Base-by-base conservation (phyloP, 2,329 filamentous ascomycete species). In the Cladosporium colombiae region DNA sequence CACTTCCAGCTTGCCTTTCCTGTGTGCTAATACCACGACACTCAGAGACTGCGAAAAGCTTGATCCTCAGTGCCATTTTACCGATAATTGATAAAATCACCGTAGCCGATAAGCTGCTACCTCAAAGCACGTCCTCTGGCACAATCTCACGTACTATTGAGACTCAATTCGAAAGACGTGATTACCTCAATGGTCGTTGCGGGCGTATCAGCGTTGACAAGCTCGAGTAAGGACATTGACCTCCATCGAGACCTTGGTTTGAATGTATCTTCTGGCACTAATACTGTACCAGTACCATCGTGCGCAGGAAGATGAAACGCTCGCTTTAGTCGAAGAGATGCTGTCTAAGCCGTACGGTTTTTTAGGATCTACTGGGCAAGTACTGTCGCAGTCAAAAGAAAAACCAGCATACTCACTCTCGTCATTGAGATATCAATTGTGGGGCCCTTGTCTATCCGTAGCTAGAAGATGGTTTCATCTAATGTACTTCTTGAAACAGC, bases 201-300 rank as follows among this genome's bases (percentile, higher is more conserved):
- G 40, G n/a, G n/a, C 40, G n/a, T 46, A 46, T 21, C 40, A 13
- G n/a, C n/a, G n/a, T n/a, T 13, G n/a, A 46, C 40, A 21, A 7
- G 6, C 10, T 46, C 8, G n/a, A 5, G 2, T 3, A 21, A 29
- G n/a, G 8, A 1, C 1, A 2, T 21, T 46, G 5, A 1, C 1
- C 3, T 2, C 40, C n/a, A 13, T 13, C n/a, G 40, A 46, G 40
- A 46, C 27, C 27, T 29, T 29, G 27, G 6, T 29, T 29, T 29
- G 27, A 29, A 29, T 29, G 18, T 21, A 44, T 18, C 18, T 8
- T 44, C 40, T 8, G n/a, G 18, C 6, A 18, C 40, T 29, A 5
- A 4, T 29, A 29, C 27, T 29, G n/a, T 3, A 23, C 40, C 13
- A 5, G n/a, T 23, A 46, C n/a, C n/a, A 13, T 46, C n/a, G 8